Percentiles rank a stretch among this genome's conserved stretches.
These are phyloP conservation scores for Hanseniaspora mollemarum DNA, from an alignment of 805 yeast species.

Conservation along the genomic window DNA sequence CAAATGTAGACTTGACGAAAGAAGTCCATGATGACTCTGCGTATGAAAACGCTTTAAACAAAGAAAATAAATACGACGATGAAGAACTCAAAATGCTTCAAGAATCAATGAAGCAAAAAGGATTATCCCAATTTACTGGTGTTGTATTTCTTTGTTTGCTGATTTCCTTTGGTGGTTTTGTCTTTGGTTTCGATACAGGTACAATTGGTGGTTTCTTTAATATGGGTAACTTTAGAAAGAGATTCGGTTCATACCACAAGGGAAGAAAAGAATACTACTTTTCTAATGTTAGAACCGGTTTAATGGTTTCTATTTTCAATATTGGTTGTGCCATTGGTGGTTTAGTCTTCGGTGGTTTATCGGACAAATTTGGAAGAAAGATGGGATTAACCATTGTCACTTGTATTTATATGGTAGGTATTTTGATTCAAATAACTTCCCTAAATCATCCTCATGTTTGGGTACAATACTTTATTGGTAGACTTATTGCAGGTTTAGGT, in stretches of 20 bases:
- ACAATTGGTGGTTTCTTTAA: conserved; percentile 66
- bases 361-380: conserved; percentile 57
- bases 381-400: conserved; percentile 49
- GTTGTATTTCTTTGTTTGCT: conserved; percentile 27
- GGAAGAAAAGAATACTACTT: conserved; percentile 37
- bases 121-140: conserved; percentile 29
- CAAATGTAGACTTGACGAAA: not conserved
- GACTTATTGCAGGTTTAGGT: conserved; percentile 62
- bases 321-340: conserved; percentile 72
- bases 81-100: conserved; percentile 2
- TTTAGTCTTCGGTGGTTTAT: conserved; percentile 44
- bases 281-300: conserved; percentile 45
- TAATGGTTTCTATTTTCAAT: conserved; percentile 52
- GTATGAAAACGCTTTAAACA: not conserved
- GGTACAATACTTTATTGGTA: conserved; percentile 63
- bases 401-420: conserved; percentile 56
- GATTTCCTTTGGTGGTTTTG: conserved; percentile 37
- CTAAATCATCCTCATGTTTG: conserved; percentile 32
- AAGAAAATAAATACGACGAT: conserved; percentile 1
- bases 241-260: conserved; percentile 45
- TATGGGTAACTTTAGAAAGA: conserved; percentile 39
- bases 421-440: conserved; percentile 52
- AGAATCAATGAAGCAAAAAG: conserved; percentile 19
- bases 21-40: not conserved
- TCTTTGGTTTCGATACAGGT: conserved; percentile 71